phyloP scores from a whole-genome alignment of 805 yeast genomes.

The Cyberlindnera subsufficiens region DNA sequence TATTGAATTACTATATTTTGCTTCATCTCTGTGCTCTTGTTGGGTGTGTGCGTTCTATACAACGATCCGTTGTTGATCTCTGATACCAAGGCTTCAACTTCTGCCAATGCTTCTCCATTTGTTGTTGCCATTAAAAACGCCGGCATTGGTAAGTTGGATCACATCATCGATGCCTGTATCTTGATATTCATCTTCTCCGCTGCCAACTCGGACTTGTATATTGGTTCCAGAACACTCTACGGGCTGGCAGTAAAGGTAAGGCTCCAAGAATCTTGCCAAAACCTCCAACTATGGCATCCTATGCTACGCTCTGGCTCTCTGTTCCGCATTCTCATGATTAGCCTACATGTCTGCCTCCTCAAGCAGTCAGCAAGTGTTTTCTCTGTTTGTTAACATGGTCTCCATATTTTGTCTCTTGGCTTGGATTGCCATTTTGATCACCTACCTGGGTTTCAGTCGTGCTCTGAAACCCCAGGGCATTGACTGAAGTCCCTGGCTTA shows the following conservation, averaged over 20 bases:
- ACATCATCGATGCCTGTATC: slow-evolving; percentile 72
- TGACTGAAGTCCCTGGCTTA: slow-evolving; percentile 40
- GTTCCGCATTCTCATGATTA: slow-evolving; percentile 48
- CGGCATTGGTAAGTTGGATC: slow-evolving; percentile 59
- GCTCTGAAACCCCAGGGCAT: slow-evolving; percentile 67
- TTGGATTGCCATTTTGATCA: slow-evolving; percentile 65
- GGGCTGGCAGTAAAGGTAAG: slow-evolving; percentile 68
- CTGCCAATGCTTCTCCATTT: slow-evolving; percentile 77
- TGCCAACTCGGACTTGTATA: slow-evolving; percentile 72
- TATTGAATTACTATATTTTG: slow-evolving; percentile 65
- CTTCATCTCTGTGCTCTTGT: slow-evolving; percentile 50
- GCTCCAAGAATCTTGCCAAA: slow-evolving; percentile 52
- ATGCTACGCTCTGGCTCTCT: slow-evolving; percentile 43
- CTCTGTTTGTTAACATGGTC: slow-evolving; percentile 68
- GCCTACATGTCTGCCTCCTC: slow-evolving; percentile 66
- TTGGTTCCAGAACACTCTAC: slow-evolving; percentile 70
- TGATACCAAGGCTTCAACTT: slow-evolving; percentile 42
- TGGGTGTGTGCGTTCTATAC: slow-evolving; percentile 66
- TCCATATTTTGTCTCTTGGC: slow-evolving; percentile 71
- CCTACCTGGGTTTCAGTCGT: slow-evolving; percentile 58
- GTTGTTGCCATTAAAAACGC: slow-evolving; percentile 75
- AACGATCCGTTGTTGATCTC: slow-evolving; percentile 41
- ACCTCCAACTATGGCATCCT: slow-evolving; percentile 66
- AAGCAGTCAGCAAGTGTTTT: slow-evolving; percentile 51
- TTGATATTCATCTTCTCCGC: slow-evolving; percentile 76